Percentiles rank a stretch among this genome's conserved stretches.
phyloP scores from a whole-genome alignment of 306 rosid species.

The Castanea crenata region DNA sequence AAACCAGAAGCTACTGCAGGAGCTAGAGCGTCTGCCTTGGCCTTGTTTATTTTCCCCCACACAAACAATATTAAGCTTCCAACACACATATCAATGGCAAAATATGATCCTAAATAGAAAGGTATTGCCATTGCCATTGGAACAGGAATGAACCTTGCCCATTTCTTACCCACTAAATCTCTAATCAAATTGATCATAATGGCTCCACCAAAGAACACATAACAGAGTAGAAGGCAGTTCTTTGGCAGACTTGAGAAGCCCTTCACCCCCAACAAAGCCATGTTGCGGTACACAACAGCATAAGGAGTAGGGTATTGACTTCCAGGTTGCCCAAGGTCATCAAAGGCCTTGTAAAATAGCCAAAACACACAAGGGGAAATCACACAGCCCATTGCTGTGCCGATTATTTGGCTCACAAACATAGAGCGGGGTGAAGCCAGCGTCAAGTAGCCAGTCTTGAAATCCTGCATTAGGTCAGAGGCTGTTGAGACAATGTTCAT shows the following conservation, averaged over 20 bases:
- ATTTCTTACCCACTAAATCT: no score
- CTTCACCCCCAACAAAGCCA: not conserved
- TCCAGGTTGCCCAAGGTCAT: constrained; percentile 36
- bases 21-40: no score
- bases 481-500: constrained; percentile 55
- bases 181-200: no score
- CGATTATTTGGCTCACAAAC: constrained; percentile 56
- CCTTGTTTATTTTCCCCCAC: no score
- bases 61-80: no score
- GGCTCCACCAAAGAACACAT: no score
- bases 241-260: no score
- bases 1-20: no score
- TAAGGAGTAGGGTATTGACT: constrained; percentile 43
- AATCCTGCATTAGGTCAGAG: constrained; percentile 50
- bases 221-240: no score
- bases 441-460: constrained; percentile 51
- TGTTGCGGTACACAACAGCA: not conserved
- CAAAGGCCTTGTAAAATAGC: constrained; percentile 49
- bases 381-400: constrained; percentile 52
- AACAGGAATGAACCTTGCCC: not conserved
- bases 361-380: constrained; percentile 51
- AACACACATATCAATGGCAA: no score
- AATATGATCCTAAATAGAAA: not conserved
- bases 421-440: constrained; percentile 49
- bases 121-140: constrained; percentile 17